Percentiles rank a stretch among this genome's conserved stretches.
Conservation (phyloP, 768 basidiomycete species). For the Trametes cinnabarina region DNA sequence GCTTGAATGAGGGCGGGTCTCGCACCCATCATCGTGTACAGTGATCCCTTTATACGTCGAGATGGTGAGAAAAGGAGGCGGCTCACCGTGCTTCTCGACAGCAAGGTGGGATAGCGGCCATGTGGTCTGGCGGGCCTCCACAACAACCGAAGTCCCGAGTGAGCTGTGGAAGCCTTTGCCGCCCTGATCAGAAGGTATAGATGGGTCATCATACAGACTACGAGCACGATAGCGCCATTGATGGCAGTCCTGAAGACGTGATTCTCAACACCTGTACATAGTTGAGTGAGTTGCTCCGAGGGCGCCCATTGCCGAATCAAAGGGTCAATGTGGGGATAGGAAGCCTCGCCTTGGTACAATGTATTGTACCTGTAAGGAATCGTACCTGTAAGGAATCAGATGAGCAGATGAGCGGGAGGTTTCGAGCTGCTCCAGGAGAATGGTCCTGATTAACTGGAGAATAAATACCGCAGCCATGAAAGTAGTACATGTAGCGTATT, state of each 20-base stretch:
- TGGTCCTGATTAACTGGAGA: conserved; percentile 5
- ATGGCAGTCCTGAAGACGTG: neutral
- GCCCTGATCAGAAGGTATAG: neutral
- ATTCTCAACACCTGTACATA: neutral
- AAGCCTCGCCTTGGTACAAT: neutral
- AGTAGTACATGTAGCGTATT: conserved; percentile 14
- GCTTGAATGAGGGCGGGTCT: neutral
- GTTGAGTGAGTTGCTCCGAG: neutral
- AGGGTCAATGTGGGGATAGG: too few species aligned
- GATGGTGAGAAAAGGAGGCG: conserved; percentile 8
- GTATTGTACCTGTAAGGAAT: neutral
- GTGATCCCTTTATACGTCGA: conserved; percentile 5
- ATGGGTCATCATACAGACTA: neutral
- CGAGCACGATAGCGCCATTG: conserved; percentile 3
- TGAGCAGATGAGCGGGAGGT: conserved; percentile 2
- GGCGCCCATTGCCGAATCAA: neutral
- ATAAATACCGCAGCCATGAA: conserved; percentile 19
- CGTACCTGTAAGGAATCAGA: conserved; percentile 6
- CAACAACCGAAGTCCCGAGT: neutral
- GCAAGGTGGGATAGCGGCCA: conserved; percentile 3
- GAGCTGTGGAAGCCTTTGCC: neutral
- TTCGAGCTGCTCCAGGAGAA: neutral
- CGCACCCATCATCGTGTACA: neutral
- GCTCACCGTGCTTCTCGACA: neutral
- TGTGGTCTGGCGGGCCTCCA: conserved; percentile 1